Percentiles rank a stretch among this genome's conserved stretches.
Evolutionary conservation across 495 filamentous ascomycete species (phyloP).

Genomic region (Penicillium diatomitis): DNA sequence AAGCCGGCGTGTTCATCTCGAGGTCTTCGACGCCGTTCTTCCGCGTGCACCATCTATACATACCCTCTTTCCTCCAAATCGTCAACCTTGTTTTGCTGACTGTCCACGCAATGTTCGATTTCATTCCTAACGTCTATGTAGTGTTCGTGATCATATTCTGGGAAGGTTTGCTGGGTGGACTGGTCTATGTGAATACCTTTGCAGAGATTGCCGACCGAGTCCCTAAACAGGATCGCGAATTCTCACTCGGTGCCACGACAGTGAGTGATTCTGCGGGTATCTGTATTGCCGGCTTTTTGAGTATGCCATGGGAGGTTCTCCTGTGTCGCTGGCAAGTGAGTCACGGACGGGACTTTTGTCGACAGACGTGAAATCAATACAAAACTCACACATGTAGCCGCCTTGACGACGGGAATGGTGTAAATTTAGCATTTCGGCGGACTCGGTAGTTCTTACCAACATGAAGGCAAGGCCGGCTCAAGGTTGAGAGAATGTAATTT

Average conservation of each 20-base stretch:
- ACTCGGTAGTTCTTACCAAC: not conserved
- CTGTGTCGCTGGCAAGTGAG: conserved; percentile 75
- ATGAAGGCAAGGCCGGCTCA: too few relatives aligned
- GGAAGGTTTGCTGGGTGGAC: conserved; percentile 85
- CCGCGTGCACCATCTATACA: conserved; percentile 69
- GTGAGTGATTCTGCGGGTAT: conserved; percentile 91
- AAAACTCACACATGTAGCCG: not conserved
- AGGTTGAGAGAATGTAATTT: too few relatives aligned
- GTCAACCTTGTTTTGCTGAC: conserved; percentile 66
- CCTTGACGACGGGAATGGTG: not conserved
- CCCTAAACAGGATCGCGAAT: conserved; percentile 69
- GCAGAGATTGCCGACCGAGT: conserved; percentile 82
- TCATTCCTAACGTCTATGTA: conserved; percentile 74
- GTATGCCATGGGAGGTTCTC: conserved; percentile 74
- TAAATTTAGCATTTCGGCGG: not conserved
- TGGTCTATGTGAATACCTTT: conserved; percentile 94
- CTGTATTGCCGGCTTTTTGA: conserved; percentile 76
- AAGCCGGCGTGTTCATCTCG: conserved; percentile 87
- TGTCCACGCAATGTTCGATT: conserved; percentile 64
- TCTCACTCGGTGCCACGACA: conserved; percentile 78
- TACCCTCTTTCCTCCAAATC: conserved; percentile 76
- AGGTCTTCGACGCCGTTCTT: conserved; percentile 83
- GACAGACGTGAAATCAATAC: conserved; percentile 12
- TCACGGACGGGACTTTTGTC: conserved; percentile 72
- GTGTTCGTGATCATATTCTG: conserved; percentile 84